Percentiles rank a stretch among this genome's conserved stretches.
Evolutionary conservation across 768 basidiomycete species (phyloP).

Genomic region (Boletus pseudopeckii): DNA sequence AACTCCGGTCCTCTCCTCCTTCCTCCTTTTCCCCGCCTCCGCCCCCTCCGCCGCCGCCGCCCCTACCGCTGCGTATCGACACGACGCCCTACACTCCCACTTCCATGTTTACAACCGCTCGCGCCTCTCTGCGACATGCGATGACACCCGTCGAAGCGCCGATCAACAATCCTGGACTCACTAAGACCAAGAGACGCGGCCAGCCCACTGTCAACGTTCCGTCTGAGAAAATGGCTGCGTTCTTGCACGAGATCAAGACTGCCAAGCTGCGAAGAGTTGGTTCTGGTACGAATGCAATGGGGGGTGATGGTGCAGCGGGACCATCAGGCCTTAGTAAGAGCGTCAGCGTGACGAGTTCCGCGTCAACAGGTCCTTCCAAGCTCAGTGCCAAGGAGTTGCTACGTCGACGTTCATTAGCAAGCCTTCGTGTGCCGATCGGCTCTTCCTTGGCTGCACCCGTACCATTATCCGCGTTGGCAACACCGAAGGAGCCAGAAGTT

Average conservation of each 20-base stretch:
- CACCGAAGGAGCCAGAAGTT: slow-evolving; percentile 7
- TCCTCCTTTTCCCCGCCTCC: slow-evolving; percentile 33
- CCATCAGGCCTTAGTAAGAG: slow-evolving; percentile 32
- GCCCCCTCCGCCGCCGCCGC: slow-evolving; percentile 34
- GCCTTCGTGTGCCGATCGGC: slow-evolving; percentile 24
- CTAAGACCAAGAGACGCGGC: slow-evolving; percentile 44
- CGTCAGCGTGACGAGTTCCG: slow-evolving; percentile 11
- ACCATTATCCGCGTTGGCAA: slow-evolving; percentile 4
- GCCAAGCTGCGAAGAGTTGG: slow-evolving; percentile 61
- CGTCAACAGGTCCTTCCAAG: slow-evolving; percentile 5
- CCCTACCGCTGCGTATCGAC: slow-evolving; percentile 32
- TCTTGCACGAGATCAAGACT: slow-evolving; percentile 76
- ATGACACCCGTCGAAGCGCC: slow-evolving; percentile 59
- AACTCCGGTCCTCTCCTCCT: slow-evolving; percentile 14
- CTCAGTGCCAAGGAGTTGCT: slow-evolving; percentile 18
- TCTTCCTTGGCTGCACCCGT: slow-evolving; percentile 22
- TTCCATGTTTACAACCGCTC: slow-evolving; percentile 52
- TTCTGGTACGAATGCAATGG: slow-evolving; percentile 19
- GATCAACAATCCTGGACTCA: slow-evolving; percentile 46
- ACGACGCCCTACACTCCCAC: slow-evolving; percentile 29
- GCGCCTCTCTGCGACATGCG: slow-evolving; percentile 61
- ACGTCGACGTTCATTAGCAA: slow-evolving; percentile 27
- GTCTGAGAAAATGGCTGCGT: slow-evolving; percentile 80
- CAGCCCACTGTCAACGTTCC: slow-evolving; percentile 71
- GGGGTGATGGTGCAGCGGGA: slow-evolving; percentile 21